Percentiles rank a stretch among this genome's conserved stretches.
These are phyloP conservation scores for Verticillium zaregamsianum DNA, from an alignment of 2,329 filamentous ascomycete genomes.

Conservation along the genomic window DNA sequence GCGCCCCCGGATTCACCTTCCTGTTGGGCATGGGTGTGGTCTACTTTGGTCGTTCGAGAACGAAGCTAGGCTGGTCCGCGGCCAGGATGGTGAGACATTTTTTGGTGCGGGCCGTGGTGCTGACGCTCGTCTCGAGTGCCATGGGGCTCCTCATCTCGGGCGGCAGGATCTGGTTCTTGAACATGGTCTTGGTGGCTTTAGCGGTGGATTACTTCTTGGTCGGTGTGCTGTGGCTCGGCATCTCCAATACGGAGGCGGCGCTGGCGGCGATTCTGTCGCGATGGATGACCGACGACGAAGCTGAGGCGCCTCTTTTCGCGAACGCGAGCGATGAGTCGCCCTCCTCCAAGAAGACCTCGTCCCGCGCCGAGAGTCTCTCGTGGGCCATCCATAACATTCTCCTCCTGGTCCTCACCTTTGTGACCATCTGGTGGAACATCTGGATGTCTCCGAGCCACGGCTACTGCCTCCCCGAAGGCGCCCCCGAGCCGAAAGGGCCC, in stretches of 20 bases:
- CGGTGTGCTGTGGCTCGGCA: slow-evolving; percentile 34
- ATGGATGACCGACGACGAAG: slow-evolving; percentile 9
- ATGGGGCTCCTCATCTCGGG: slow-evolving; percentile 26
- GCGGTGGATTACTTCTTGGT: slow-evolving; percentile 40
- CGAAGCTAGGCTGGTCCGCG: slow-evolving; percentile 32
- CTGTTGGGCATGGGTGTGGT: slow-evolving; percentile 41
- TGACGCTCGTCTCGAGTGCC: slow-evolving; percentile 26
- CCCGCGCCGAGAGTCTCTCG: slow-evolving; percentile 19
- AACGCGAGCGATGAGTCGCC: slow-evolving; percentile 1
- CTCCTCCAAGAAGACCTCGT: not conserved
- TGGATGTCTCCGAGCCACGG: slow-evolving; percentile 38
- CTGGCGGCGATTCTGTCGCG: slow-evolving; percentile 20
- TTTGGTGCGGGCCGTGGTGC: slow-evolving; percentile 26
- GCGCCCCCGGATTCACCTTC: slow-evolving; percentile 40
- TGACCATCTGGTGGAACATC: slow-evolving; percentile 42
- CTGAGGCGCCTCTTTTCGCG: slow-evolving; percentile 24
- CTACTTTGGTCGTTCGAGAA: slow-evolving; percentile 38
- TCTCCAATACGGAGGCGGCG: slow-evolving; percentile 28
- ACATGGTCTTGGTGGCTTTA: slow-evolving; percentile 38
- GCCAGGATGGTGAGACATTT: slow-evolving; percentile 32
- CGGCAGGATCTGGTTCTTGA: slow-evolving; percentile 36
- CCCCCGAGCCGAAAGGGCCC: slow-evolving; percentile 11
- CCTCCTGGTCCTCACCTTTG: slow-evolving; percentile 25
- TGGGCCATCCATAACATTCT: slow-evolving; percentile 36
- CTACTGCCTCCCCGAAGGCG: slow-evolving; percentile 22